These are phyloP conservation scores for Thymus quinquecostatus DNA, from an alignment of 257 asterid genomes.

Conservation along the genomic window DNA sequence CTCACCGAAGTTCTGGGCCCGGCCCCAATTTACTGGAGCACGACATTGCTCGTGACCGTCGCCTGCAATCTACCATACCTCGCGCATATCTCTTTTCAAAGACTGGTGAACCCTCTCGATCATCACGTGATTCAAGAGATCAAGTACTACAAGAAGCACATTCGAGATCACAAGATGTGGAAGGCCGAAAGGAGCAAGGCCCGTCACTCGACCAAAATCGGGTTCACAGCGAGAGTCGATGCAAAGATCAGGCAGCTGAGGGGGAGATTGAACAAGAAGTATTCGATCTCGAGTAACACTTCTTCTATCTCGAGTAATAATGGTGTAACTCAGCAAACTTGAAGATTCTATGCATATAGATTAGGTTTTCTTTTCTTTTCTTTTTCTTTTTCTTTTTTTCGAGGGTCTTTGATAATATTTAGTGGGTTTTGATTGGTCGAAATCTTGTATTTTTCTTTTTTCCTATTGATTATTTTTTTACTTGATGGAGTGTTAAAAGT, in stretches of 20 bases:
- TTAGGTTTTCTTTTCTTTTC: constrained; percentile 21
- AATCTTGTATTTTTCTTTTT: constrained; percentile 19
- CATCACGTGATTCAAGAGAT: constrained; percentile 94
- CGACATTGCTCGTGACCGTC: constrained; percentile 69
- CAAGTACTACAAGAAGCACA: constrained; percentile 68
- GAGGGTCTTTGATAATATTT: background rate
- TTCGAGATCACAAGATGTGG: constrained; percentile 83
- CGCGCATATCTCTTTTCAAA: constrained; percentile 68
- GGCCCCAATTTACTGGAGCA: constrained; percentile 78
- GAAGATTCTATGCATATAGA: constrained; percentile 26
- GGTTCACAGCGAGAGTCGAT: constrained; percentile 85
- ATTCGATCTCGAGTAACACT: constrained; percentile 38
- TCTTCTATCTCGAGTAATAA: constrained; percentile 37
- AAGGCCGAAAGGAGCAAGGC: constrained; percentile 69
- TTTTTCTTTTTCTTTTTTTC: constrained; percentile 18
- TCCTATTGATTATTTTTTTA: constrained; percentile 28
- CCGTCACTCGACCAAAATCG: constrained; percentile 62
- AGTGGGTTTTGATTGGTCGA: constrained; percentile 26
- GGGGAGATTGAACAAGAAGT: constrained; percentile 68
- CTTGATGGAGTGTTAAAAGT: constrained; percentile 36
- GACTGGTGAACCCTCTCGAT: constrained; percentile 80
- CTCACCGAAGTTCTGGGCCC: constrained; percentile 76
- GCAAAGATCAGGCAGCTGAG: constrained; percentile 74
- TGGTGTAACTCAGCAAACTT: constrained; percentile 36
- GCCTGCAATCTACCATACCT: constrained; percentile 82